Conservation (phyloP, 495 filamentous ascomycete genomes). For the Niebla homalea region DNA sequence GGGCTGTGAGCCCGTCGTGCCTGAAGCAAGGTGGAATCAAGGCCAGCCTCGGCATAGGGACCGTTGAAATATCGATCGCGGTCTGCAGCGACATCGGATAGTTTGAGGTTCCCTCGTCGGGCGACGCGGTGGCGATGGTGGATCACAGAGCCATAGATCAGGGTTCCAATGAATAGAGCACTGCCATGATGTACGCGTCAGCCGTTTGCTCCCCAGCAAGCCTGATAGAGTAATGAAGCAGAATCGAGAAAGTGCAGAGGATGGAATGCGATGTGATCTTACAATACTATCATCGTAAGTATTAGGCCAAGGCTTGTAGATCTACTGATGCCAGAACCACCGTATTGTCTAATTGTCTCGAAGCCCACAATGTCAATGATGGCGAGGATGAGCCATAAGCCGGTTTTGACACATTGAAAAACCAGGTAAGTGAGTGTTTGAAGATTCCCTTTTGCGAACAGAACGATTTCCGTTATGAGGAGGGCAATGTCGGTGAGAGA, state of each 20-base stretch:
- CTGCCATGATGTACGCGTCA: slow-evolving; percentile 5
- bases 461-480: slow-evolving; percentile 20
- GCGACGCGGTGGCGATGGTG: slow-evolving; percentile 21
- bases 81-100: too few relatives aligned
- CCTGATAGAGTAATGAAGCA: background rate
- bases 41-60: too few relatives aligned
- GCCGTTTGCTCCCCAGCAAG: background rate
- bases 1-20: too few relatives aligned
- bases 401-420: slow-evolving; percentile 19
- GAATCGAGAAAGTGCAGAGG: too few relatives aligned
- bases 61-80: too few relatives aligned
- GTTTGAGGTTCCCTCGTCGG: background rate
- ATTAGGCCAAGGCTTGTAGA: too few relatives aligned
- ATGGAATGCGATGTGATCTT: too few relatives aligned
- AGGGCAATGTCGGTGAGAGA: slow-evolving; percentile 13
- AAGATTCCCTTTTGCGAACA: slow-evolving; percentile 19
- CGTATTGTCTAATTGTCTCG: too few relatives aligned
- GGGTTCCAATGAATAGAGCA: slow-evolving; percentile 17
- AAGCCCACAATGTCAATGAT: slow-evolving; percentile 12
- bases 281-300: too few relatives aligned
- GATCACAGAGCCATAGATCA: slow-evolving; percentile 24
- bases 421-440: slow-evolving; percentile 19
- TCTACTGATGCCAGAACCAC: too few relatives aligned
- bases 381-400: slow-evolving; percentile 19
- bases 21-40: too few relatives aligned